Base-by-base conservation (phyloP, 495 filamentous ascomycete genomes). In the Lichenothelia convexa region DNA sequence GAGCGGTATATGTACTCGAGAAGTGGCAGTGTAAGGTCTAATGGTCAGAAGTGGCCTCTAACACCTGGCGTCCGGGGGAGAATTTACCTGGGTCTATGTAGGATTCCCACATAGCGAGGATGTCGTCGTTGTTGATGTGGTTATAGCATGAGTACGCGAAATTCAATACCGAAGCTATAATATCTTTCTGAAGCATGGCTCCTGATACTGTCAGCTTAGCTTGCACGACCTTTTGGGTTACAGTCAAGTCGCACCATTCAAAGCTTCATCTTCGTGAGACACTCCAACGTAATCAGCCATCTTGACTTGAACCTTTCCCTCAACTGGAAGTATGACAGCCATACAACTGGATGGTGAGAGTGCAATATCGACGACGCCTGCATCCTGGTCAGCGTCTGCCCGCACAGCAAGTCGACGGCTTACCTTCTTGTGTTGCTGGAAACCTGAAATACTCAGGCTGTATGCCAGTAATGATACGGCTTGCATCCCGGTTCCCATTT, bases 371-470 rank as follows among this genome's bases (percentile, higher is more conserved):
- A 50, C 21, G 35, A 8, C 18, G 9, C 18, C 17, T 45, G 35
- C 12, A 45, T 32, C n/a, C 18, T 41, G 0, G 23, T n/a, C 9
- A 29, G 24, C 24, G 9, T 29, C 15, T 29, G 9, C 24, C 15
- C 24, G 24, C 15, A 9, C 9, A 29, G 9, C 15, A 29, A 9
- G 2, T 9, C 15, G 1, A 2, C 9, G 15, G 43, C 63, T 56
- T 50, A 66, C 67, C 64, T 36, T 63, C 65, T 9, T 61, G 58
- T 18, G 56, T 57, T 8, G 55, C 52, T 11, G 63, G 51, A 47
- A 73, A 83, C n/a, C 65, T 64, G 45, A 85, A 83, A 0, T 80
- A n/a, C n/a, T n/a, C 80, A 27, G 75, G 69, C 51, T 87, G 80
- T 11, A 70, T 60, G 6, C 82, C 57, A 45, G 70, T 75, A 26